Evolutionary conservation across 2,329 filamentous ascomycete species (phyloP).

Genomic region (Lachnellula arida): DNA sequence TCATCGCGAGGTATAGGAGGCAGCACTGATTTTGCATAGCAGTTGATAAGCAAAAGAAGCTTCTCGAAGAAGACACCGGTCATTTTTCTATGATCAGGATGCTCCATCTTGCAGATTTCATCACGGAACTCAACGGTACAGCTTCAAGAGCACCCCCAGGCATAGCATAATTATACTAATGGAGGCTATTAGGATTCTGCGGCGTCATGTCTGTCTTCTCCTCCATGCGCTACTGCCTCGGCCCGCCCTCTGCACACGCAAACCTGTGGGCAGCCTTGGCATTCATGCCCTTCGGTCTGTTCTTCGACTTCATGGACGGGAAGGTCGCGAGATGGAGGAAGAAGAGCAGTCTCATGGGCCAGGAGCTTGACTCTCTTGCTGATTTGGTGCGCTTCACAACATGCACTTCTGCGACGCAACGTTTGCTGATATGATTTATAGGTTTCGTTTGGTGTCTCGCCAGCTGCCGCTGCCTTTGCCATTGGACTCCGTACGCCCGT

Average conservation of each 20-base stretch:
- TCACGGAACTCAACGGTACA: constrained; percentile 75
- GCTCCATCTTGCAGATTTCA: constrained; percentile 76
- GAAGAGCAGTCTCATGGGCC: constrained; percentile 97
- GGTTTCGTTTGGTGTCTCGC: constrained; percentile 94
- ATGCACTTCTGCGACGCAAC: neutral
- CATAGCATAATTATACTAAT: neutral
- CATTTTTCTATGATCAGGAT: constrained; percentile 68
- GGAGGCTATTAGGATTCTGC: constrained; percentile 58
- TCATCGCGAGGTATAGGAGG: neutral
- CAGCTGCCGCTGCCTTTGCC: constrained; percentile 81
- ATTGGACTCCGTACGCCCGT: constrained; percentile 79
- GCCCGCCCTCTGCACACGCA: constrained; percentile 57
- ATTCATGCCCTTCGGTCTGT: constrained; percentile 87
- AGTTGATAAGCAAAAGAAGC: constrained; percentile 70
- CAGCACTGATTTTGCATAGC: constrained; percentile 38
- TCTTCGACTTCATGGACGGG: constrained; percentile 98
- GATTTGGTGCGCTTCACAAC: constrained; percentile 65
- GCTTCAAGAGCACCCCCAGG: constrained; percentile 5
- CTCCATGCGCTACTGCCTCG: constrained; percentile 87
- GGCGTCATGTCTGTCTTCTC: constrained; percentile 95
- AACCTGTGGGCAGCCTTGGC: constrained; percentile 78
- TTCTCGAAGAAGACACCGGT: constrained; percentile 64
- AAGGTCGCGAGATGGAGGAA: constrained; percentile 94
- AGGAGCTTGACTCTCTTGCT: constrained; percentile 92
- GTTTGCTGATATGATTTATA: constrained; percentile 34